phyloP scores from a whole-genome alignment of 345 rosid species.

The Cardiospermum halicacabum region DNA sequence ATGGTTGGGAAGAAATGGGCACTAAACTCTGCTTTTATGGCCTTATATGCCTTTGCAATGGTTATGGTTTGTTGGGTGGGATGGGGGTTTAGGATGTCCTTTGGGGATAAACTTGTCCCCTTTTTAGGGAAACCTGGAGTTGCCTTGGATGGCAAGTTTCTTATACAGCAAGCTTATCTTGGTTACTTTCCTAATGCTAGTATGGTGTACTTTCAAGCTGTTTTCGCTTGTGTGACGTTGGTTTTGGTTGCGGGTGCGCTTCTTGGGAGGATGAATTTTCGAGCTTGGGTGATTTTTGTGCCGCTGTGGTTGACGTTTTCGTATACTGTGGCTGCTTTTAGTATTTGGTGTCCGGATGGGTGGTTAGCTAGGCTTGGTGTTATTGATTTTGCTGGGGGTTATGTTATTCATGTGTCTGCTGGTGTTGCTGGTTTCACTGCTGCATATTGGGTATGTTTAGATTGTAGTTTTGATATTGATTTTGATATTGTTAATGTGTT shows the following conservation, averaged over 20 bases:
- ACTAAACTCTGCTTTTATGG: constrained; percentile 55
- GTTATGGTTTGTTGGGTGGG: constrained; percentile 47
- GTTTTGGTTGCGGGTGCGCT: constrained; percentile 38
- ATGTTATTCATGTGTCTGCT: constrained; percentile 45
- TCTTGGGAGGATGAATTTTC: constrained; percentile 52
- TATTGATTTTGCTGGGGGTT: constrained; percentile 48
- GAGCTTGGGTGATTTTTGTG: constrained; percentile 47
- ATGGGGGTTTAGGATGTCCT: constrained; percentile 49
- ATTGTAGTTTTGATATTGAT: no score
- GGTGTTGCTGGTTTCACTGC: constrained; percentile 55
- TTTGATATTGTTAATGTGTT: no score
- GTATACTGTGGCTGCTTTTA: constrained; percentile 32
- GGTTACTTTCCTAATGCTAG: constrained; percentile 39
- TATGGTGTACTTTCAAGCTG: constrained; percentile 44
- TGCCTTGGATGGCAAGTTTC: constrained; percentile 37
- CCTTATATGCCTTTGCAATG: constrained; percentile 41
- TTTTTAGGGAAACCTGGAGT: constrained; percentile 34
- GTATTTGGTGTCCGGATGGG: constrained; percentile 46
- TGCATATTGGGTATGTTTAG: constrained; percentile 37
- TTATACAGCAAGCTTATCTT: constrained; percentile 27
- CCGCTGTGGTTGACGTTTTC: constrained; percentile 46
- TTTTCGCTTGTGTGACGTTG: constrained; percentile 42
- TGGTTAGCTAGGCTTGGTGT: constrained; percentile 49
- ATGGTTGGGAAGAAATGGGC: constrained; percentile 45
- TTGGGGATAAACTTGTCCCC: constrained; percentile 33